A percentile compares a stretch with the other conserved stretches of the same genome.
Evolutionary conservation across 352 stramenopile genomes (phyloP).

Genomic region (Pseudoperonospora humuli): DNA sequence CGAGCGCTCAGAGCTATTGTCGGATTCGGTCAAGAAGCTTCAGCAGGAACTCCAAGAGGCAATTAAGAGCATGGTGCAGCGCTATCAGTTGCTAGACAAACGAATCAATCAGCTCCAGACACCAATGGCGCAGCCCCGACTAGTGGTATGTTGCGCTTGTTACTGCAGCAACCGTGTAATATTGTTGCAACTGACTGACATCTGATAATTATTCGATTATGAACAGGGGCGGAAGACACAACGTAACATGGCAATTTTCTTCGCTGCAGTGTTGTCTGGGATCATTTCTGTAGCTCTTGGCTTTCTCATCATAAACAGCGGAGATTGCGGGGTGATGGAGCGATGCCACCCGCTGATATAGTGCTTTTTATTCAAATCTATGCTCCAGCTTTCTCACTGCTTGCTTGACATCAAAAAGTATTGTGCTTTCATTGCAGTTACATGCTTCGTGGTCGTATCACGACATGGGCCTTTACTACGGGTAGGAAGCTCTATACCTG

Average conservation of each 20-base stretch:
- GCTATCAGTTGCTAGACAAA: conserved; percentile 55
- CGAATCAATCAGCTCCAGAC: conserved; percentile 50
- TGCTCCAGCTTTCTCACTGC: not conserved
- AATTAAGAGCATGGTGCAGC: conserved; percentile 42
- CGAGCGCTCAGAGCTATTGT: conserved; percentile 50
- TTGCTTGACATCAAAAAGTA: conserved; percentile 1
- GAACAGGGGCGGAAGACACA: conserved; percentile 25
- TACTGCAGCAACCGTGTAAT: not conserved
- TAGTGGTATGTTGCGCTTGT: conserved; percentile 33
- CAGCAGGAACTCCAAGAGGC: conserved; percentile 56
- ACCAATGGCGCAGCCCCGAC: conserved; percentile 27
- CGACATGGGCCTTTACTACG: not conserved
- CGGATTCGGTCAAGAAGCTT: conserved; percentile 49
- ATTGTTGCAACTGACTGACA: not conserved
- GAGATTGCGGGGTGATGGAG: conserved; percentile 30
- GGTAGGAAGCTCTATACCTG: conserved; percentile 18
- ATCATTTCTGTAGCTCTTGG: conserved; percentile 22
- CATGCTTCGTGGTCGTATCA: not conserved
- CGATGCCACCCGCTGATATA: conserved; percentile 50
- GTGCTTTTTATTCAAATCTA: conserved; percentile 10
- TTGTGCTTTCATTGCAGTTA: conserved; percentile 3
- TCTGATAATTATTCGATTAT: conserved; percentile 2
- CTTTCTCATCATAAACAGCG: conserved; percentile 24
- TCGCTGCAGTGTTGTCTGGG: conserved; percentile 22
- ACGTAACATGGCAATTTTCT: conserved; percentile 17